Percentiles rank a stretch among this genome's conserved stretches.
Conservation (phyloP, 73 alveolate genomes). For the Paramecium sexaurelia region DNA sequence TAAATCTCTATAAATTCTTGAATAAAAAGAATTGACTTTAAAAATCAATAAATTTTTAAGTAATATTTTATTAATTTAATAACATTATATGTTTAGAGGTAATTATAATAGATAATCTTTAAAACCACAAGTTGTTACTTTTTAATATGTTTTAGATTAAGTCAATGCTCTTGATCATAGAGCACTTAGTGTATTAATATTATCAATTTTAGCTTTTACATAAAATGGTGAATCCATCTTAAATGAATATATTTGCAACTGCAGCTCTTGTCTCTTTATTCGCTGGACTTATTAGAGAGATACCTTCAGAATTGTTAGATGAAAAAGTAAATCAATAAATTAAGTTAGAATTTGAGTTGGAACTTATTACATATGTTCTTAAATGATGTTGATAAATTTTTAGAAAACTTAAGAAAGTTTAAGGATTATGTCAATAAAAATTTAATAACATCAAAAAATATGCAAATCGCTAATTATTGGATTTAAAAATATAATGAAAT, state of each 20-base stretch:
- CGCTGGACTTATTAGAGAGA: slow-evolving; percentile 2
- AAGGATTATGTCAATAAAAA: neutral
- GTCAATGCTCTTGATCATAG: slow-evolving; percentile 1
- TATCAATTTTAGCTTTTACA: neutral
- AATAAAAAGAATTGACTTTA: neutral
- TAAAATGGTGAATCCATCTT: slow-evolving; percentile 45
- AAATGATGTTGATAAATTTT: neutral
- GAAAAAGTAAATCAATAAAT: neutral
- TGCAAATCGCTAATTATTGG: slow-evolving; percentile 17
- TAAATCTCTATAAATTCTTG: too few relatives aligned
- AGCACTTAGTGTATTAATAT: neutral
- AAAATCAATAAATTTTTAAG: neutral
- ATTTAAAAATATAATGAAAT: neutral
- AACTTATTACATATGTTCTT: neutral
- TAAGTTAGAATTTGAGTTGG: neutral
- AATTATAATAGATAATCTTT: neutral
- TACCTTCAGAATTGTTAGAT: slow-evolving; percentile 11
- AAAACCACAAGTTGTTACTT: neutral
- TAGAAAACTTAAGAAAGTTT: neutral
- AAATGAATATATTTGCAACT: slow-evolving; percentile 17
- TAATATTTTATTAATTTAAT: neutral
- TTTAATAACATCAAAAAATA: neutral
- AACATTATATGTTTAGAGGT: neutral
- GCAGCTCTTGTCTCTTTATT: slow-evolving; percentile 15
- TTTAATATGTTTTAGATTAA: neutral